Evolutionary conservation across 208 protist species (phyloP).

Genomic region (Crithidia fasciculata): DNA sequence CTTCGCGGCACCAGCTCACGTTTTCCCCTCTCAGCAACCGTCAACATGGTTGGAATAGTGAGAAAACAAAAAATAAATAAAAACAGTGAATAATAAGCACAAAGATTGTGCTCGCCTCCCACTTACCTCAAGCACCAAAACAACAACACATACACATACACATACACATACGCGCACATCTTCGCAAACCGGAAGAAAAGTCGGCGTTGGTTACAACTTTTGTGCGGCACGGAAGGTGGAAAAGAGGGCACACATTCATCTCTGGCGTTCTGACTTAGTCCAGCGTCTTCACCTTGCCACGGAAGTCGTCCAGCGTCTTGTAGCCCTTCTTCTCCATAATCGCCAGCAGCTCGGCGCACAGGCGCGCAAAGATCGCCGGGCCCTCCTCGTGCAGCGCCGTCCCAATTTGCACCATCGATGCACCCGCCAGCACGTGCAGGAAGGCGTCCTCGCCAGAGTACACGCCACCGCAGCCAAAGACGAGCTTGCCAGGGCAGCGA

Average conservation of each 20-base stretch:
- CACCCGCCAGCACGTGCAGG: conserved; percentile 83
- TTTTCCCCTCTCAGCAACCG: too few relatives aligned
- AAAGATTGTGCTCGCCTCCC: background rate
- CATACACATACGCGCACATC: background rate
- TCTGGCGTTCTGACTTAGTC: conserved; percentile 27
- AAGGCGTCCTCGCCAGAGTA: conserved; percentile 86
- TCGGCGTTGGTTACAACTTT: background rate
- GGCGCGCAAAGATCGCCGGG: conserved; percentile 69
- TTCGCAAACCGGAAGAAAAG: background rate
- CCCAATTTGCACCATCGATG: conserved; percentile 88
- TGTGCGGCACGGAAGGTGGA: too few relatives aligned
- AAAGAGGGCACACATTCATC: background rate
- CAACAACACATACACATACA: background rate
- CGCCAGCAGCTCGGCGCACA: conserved; percentile 64
- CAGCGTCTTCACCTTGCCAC: conserved; percentile 84
- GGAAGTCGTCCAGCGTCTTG: conserved; percentile 84
- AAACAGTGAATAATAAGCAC: background rate
- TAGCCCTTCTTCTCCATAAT: conserved; percentile 91
- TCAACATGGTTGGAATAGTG: too few relatives aligned
- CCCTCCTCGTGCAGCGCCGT: conserved; percentile 85
- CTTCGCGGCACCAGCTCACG: too few relatives aligned
- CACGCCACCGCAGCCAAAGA: conserved; percentile 89
- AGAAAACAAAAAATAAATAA: too few relatives aligned
- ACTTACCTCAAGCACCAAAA: background rate
- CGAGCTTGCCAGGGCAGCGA: conserved; percentile 76